Evolutionary conservation across 176 grass and related monocot species (phyloP).

Genomic region (Aegilops speltoides): DNA sequence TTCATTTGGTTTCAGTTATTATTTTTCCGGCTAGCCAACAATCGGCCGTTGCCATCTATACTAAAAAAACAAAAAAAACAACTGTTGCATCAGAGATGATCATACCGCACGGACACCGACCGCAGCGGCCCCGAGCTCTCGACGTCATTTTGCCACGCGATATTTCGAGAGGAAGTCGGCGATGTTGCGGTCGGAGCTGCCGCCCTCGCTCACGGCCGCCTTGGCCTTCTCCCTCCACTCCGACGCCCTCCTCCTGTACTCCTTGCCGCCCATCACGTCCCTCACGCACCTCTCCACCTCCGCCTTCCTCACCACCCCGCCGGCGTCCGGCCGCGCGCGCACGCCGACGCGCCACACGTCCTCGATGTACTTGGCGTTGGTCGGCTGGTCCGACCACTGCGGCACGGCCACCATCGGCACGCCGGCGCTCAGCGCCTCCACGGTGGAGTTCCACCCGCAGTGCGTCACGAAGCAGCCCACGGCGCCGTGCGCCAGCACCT

Average conservation of each 20-base stretch:
- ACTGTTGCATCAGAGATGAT: no score
- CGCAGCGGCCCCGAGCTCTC: no score
- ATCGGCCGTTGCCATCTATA: no score
- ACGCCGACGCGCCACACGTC: conserved; percentile 34
- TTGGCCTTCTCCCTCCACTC: conserved; percentile 33
- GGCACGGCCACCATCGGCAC: conserved; percentile 45
- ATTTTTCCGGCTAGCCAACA: no score
- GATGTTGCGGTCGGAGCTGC: conserved; percentile 36
- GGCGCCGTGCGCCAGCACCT: conserved; percentile 47
- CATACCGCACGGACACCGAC: no score
- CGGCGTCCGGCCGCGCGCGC: neutral
- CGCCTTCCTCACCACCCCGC: conserved; percentile 24
- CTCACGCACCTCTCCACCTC: conserved; percentile 46
- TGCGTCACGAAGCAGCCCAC: conserved; percentile 62
- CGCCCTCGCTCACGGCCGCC: conserved; percentile 28
- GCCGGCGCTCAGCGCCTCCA: conserved; percentile 34
- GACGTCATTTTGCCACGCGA: neutral
- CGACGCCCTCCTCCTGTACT: conserved; percentile 23
- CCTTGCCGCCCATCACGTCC: conserved; percentile 47
- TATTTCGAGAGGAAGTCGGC: conserved; percentile 29
- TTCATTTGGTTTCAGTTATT: no score
- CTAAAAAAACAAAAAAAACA: no score
- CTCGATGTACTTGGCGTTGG: conserved; percentile 41
- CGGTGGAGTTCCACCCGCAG: conserved; percentile 59
- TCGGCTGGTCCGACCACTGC: conserved; percentile 34